phyloP scores from a whole-genome alignment of 78 protist genomes.

The Dictyostelium purpureum region DNA sequence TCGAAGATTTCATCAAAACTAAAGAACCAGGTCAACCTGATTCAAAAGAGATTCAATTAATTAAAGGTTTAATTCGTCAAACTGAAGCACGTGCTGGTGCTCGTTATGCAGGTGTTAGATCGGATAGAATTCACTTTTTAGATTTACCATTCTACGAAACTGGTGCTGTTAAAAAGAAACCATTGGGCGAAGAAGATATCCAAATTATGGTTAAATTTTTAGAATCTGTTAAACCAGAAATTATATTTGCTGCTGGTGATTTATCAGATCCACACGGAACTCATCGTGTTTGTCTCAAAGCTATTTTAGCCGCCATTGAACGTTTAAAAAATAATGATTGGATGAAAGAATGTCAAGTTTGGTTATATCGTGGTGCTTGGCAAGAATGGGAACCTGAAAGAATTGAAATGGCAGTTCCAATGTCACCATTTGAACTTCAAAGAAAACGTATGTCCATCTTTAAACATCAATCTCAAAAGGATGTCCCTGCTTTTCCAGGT shows the following conservation, averaged over 20 bases:
- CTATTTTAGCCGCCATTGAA: slow-evolving; percentile 75
- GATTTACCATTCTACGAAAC: slow-evolving; percentile 91
- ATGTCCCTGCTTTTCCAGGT: slow-evolving; percentile 89
- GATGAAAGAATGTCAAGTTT: slow-evolving; percentile 78
- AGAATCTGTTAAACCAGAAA: slow-evolving; percentile 69
- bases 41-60: slow-evolving; percentile 34
- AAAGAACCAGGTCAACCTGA: slow-evolving; percentile 66
- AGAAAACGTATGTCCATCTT: slow-evolving; percentile 85
- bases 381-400: slow-evolving; percentile 84
- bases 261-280: slow-evolving; percentile 92
- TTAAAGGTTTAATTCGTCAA: slow-evolving; percentile 86
- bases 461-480: slow-evolving; percentile 90
- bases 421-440: slow-evolving; percentile 81
- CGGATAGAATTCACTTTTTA: slow-evolving; percentile 73
- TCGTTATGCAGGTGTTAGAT: slow-evolving; percentile 69
- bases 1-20: slow-evolving; percentile 6
- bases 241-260: slow-evolving; percentile 90
- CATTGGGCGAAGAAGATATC: slow-evolving; percentile 84
- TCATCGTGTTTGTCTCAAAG: slow-evolving; percentile 84
- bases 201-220: slow-evolving; percentile 81
- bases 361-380: slow-evolving; percentile 93
- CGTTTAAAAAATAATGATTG: slow-evolving; percentile 61
- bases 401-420: slow-evolving; percentile 87
- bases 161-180: slow-evolving; percentile 88
- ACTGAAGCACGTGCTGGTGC: slow-evolving; percentile 87